Conservation (phyloP, 2,329 filamentous ascomycete genomes). For the Xylariaceae sp. region DNA sequence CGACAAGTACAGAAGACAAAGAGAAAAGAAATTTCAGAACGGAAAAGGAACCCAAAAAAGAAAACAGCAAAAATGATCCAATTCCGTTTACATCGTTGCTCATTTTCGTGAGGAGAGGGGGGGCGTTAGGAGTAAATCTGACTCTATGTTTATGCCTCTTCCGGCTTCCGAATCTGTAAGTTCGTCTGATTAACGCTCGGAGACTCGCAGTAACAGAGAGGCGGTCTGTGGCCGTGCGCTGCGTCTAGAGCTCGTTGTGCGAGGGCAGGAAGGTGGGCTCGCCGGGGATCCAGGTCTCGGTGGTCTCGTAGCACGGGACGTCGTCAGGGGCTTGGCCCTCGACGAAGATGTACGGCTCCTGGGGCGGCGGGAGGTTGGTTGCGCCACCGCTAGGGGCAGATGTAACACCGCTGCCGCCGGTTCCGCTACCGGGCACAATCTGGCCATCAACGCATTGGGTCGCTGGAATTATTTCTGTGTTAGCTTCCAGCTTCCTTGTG, state of each 20-base stretch:
- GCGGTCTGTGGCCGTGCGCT: background rate
- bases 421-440: conserved; percentile 13
- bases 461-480: background rate
- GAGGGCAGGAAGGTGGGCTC: conserved; percentile 29
- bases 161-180: too few species aligned
- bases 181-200: background rate
- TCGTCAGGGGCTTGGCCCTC: conserved; percentile 22
- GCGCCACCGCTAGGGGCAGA: conserved; percentile 2
- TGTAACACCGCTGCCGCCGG: background rate
- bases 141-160: too few species aligned
- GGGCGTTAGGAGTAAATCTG: too few species aligned
- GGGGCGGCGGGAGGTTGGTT: conserved; percentile 2
- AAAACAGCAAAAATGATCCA: background rate
- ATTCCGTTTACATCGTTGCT: conserved; percentile 25
- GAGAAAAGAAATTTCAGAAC: background rate
- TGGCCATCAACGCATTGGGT: conserved; percentile 25
- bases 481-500: background rate
- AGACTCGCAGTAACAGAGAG: background rate
- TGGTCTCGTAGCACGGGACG: conserved; percentile 24
- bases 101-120: conserved; percentile 7
- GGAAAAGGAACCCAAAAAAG: background rate
- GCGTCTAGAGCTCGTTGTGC: conserved; percentile 27
- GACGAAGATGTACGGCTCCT: conserved; percentile 15
- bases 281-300: conserved; percentile 25
- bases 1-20: background rate